Evolutionary conservation across 345 rosid genomes (phyloP), one percentile per base, ranked within the genome.

Genomic region (Punica granatum): DNA sequence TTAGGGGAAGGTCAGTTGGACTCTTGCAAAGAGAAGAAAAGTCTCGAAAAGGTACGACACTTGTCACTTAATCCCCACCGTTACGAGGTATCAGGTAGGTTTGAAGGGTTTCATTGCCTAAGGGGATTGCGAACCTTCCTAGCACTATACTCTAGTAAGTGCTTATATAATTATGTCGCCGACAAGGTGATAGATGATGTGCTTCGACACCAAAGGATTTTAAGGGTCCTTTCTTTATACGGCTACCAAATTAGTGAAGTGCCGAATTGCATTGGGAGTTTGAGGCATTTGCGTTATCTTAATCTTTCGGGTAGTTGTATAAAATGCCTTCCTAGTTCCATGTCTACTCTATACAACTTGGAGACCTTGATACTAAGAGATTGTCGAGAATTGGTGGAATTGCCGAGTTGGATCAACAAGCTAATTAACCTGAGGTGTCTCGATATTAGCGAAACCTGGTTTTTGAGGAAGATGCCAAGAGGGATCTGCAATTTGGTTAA

Each of bases 351-450:
- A 23, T 49, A 49, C 56, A 49, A 49, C 26, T 32, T 60, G 53
- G 39, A 59, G 36, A 21, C 56, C 37, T n/a, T 69, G 41, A 28
- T 60, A 19, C 7, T 60, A 28, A 60, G 7, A 62, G 23, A 42
- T 19, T 69, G 65, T 1, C 7, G 23, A 1, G 4, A 28, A 7
- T 53, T 69, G 21, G 10, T 30, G 48, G 37, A 60, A 34, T 60
- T 69, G 65, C 71, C 71, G 26, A 49, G 8, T 13, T 13, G 56
- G 6, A 49, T 49, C 7, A 49, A 6, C 56, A 49, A 49, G 56
- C 56, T 49, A 3, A 49, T 49, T 14, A 49, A 49, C 26, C 56
- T 49, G 56, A 6, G 6, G 10, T 49, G 18, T 56, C 4, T 53
- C 59, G 49, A 59, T 69, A 31, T 46, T 32, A 2, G 9, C 41